These are phyloP conservation scores for Astrocystis sublimbata DNA, from an alignment of 495 filamentous ascomycete genomes.

Conservation along the genomic window DNA sequence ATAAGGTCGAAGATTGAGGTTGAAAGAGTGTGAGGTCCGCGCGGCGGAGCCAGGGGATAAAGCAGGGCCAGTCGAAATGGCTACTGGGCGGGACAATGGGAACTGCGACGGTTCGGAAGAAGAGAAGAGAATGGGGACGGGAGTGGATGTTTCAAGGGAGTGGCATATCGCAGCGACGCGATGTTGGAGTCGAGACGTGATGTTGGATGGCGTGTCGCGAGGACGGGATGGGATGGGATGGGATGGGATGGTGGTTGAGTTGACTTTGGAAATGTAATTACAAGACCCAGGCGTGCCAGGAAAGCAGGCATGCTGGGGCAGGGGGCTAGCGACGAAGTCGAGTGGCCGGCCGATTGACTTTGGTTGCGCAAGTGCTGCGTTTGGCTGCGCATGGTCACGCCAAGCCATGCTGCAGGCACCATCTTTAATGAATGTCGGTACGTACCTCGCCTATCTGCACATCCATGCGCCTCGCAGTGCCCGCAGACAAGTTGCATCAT, in stretches of 20 bases:
- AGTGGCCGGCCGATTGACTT: too few relatives aligned
- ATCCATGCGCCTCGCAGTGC: too few relatives aligned
- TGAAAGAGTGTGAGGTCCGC: conserved; percentile 15
- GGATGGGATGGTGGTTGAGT: conserved; percentile 14
- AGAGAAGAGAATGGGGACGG: conserved; percentile 10
- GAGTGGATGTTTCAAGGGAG: conserved; percentile 3
- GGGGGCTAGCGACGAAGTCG: conserved; percentile 4
- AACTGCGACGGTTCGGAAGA: conserved; percentile 1
- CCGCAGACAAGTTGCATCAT: too few relatives aligned
- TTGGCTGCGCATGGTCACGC: conserved; percentile 7
- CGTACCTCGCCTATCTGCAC: too few relatives aligned
- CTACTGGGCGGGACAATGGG: not conserved
- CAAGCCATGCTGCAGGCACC: not conserved
- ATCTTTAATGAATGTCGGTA: not conserved
- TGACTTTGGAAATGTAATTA: conserved; percentile 6
- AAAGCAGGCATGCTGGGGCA: not conserved
- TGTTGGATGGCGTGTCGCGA: conserved; percentile 15
- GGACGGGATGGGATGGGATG: too few relatives aligned
- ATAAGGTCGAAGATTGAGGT: too few relatives aligned
- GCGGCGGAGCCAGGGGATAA: conserved; percentile 7
- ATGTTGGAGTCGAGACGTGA: not conserved
- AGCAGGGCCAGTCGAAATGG: not conserved
- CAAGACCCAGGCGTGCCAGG: not conserved
- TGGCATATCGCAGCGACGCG: conserved; percentile 20
- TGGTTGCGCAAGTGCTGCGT: not conserved